Conservation (phyloP, 2,329 filamentous ascomycete species). For the Aspergillus sp. region DNA sequence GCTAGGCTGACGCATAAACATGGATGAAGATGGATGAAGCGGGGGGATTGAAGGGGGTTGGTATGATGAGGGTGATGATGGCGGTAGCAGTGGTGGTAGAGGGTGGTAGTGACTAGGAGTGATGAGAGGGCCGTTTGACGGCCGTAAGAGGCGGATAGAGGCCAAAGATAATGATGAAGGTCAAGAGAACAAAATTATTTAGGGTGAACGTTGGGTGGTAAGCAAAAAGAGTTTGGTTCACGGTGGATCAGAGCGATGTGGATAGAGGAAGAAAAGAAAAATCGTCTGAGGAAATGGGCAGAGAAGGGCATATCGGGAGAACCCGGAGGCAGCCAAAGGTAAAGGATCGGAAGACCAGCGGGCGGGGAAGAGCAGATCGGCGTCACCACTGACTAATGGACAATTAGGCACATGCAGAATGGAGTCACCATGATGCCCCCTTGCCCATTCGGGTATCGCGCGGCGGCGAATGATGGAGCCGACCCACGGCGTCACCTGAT, state of each 20-base stretch:
- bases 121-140: background rate
- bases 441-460: background rate
- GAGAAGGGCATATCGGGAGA: slow-evolving; percentile 15
- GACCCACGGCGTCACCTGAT: slow-evolving; percentile 2
- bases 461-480: background rate
- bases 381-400: slow-evolving; percentile 2
- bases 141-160: background rate
- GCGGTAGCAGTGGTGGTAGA: background rate
- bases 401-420: slow-evolving; percentile 1
- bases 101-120: background rate
- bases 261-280: slow-evolving; percentile 2
- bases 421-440: background rate
- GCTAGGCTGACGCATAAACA: background rate
- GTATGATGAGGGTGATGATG: background rate
- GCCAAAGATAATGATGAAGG: background rate
- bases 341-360: slow-evolving; percentile 10
- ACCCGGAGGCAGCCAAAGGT: slow-evolving; percentile 5
- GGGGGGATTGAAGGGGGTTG: background rate
- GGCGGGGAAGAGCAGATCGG: slow-evolving; percentile 12
- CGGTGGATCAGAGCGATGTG: background rate
- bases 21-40: background rate
- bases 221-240: background rate
- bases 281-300: slow-evolving; percentile 5
- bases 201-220: background rate
- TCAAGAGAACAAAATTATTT: background rate